A percentile compares a stretch with the other conserved stretches of the same genome.
Evolutionary conservation across 2,329 filamentous ascomycete genomes (phyloP).

Genomic region (Hymenoscyphus albidus): DNA sequence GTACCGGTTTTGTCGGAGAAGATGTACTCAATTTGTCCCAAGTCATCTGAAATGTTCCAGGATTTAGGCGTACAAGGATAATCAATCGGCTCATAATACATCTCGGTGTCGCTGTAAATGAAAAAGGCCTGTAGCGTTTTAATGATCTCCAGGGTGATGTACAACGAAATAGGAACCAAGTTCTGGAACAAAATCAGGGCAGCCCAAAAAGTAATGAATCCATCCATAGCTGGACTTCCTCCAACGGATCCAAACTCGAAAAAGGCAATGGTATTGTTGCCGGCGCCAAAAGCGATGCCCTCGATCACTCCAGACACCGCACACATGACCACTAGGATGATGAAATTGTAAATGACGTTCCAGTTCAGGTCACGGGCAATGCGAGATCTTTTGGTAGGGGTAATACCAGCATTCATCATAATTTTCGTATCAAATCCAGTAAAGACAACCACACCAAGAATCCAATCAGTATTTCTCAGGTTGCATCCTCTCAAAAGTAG

Average conservation of each 20-base stretch:
- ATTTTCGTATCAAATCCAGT: slow-evolving; percentile 97
- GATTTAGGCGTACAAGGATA: slow-evolving; percentile 95
- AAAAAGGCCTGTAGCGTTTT: slow-evolving; percentile 91
- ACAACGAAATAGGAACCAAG: slow-evolving; percentile 95
- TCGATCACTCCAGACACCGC: slow-evolving; percentile 80
- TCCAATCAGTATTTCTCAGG: slow-evolving; percentile 93
- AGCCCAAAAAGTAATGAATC: slow-evolving; percentile 96
- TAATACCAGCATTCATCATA: slow-evolving; percentile 97
- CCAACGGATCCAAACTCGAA: slow-evolving; percentile 88
- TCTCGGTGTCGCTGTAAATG: slow-evolving; percentile 91
- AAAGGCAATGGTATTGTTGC: slow-evolving; percentile 68
- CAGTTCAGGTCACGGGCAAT: slow-evolving; percentile 94
- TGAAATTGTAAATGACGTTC: slow-evolving; percentile 96
- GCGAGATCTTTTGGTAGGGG: slow-evolving; percentile 86
- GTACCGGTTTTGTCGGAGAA: slow-evolving; percentile 95
- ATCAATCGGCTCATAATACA: slow-evolving; percentile 95
- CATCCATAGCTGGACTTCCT: slow-evolving; percentile 69
- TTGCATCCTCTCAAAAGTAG: slow-evolving; percentile 89
- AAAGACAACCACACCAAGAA: slow-evolving; percentile 86
- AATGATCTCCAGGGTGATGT: slow-evolving; percentile 95
- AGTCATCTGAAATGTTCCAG: slow-evolving; percentile 98
- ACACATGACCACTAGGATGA: slow-evolving; percentile 86
- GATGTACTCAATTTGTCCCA: slow-evolving; percentile 98
- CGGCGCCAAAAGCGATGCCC: slow-evolving; percentile 74
- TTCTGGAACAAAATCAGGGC: slow-evolving; percentile 95